Conservation (phyloP, 352 stramenopile genomes). For the Paralagenidium karlingii region DNA sequence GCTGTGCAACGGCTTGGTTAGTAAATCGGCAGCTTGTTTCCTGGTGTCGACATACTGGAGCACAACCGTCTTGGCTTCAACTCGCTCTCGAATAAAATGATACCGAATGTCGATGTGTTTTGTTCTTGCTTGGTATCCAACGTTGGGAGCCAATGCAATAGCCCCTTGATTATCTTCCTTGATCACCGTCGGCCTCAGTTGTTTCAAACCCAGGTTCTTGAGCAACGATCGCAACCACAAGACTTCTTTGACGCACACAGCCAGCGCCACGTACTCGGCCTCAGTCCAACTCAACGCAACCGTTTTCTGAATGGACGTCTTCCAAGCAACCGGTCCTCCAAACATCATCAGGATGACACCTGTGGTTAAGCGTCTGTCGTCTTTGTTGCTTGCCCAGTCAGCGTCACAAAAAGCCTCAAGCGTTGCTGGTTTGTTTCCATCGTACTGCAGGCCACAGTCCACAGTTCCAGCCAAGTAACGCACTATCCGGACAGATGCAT, state of each 20-base stretch:
- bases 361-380: conserved; percentile 6
- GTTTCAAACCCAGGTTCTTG: conserved; percentile 1
- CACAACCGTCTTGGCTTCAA: not conserved
- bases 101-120: conserved; percentile 3
- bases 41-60: conserved; percentile 1
- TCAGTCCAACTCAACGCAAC: conserved; percentile 9
- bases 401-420: conserved; percentile 7
- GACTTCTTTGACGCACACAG: conserved; percentile 7
- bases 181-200: conserved; percentile 3
- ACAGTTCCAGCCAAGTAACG: not conserved
- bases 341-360: conserved; percentile 8
- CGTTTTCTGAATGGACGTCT: conserved; percentile 8
- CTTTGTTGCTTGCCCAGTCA: conserved; percentile 7
- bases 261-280: conserved; percentile 13
- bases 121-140: not conserved
- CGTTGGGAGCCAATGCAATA: not conserved
- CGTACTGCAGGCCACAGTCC: conserved; percentile 3
- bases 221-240: conserved; percentile 6
- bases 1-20: not conserved
- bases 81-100: not conserved
- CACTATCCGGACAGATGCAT: not conserved
- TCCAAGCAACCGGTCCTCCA: conserved; percentile 6
- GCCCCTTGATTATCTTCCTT: not conserved
- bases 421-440: not conserved
- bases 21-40: not conserved